Conservation (phyloP, 2,329 filamentous ascomycete genomes). For the Botryotinia globosa region DNA sequence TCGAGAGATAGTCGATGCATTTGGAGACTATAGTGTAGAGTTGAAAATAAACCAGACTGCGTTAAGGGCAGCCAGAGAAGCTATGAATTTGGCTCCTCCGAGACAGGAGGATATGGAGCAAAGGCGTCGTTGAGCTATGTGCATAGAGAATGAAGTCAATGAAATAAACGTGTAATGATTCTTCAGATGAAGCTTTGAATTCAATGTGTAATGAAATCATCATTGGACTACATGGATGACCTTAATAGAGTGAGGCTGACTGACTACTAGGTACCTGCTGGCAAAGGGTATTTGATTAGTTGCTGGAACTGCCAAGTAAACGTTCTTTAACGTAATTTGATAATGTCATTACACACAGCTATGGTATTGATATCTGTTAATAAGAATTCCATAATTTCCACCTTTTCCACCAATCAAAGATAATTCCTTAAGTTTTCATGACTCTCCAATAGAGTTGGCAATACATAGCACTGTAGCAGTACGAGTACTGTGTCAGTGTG, state of each 20-base stretch:
- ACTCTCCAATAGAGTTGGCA: not conserved
- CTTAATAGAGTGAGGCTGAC: not conserved
- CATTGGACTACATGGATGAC: not conserved
- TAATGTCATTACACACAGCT: not conserved
- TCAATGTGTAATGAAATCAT: not conserved
- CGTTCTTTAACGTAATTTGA: not conserved
- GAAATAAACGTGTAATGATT: constrained; percentile 6
- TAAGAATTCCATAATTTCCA: not conserved
- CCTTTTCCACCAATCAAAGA: not conserved
- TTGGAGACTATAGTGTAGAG: constrained; percentile 70
- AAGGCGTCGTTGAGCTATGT: constrained; percentile 13
- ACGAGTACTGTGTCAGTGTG: not conserved
- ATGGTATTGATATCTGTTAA: not conserved
- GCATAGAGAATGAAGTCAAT: constrained; percentile 1
- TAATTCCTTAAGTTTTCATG: not conserved
- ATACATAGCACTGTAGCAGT: not conserved
- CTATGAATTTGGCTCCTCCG: constrained; percentile 34
- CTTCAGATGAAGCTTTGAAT: not conserved
- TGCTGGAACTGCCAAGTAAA: not conserved
- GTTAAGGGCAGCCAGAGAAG: constrained; percentile 70
- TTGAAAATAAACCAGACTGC: constrained; percentile 69
- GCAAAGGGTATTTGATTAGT: not conserved
- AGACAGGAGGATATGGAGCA: constrained; percentile 8
- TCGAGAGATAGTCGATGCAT: constrained; percentile 62
- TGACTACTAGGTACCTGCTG: no score